These are phyloP conservation scores for Xerocomus brunneocitrinus DNA, from an alignment of 768 basidiomycete species.

Conservation along the genomic window DNA sequence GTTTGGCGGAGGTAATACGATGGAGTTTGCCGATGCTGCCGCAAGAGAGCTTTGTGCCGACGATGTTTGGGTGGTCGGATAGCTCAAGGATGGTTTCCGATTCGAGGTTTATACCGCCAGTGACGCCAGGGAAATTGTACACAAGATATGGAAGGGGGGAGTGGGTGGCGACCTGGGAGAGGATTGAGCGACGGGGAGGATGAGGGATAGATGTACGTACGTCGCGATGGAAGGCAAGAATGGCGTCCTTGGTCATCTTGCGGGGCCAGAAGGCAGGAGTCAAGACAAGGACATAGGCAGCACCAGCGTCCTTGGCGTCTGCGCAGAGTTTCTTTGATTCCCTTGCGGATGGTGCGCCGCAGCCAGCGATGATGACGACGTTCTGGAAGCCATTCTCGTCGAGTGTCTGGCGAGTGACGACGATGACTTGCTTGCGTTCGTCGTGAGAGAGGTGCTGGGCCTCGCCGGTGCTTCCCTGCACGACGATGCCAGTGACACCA, in stretches of 20 bases:
- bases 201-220: background rate
- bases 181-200: background rate
- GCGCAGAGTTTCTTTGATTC: background rate
- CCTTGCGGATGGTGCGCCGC: background rate
- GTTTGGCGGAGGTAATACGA: background rate
- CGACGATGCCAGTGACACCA: constrained; percentile 66
- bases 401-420: constrained; percentile 43
- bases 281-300: background rate
- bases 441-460: constrained; percentile 73
- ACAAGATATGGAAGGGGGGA: background rate
- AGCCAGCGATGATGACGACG: background rate
- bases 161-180: background rate
- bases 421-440: constrained; percentile 61
- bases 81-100: background rate
- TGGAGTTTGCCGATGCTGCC: background rate
- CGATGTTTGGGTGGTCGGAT: background rate
- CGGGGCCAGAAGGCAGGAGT: background rate
- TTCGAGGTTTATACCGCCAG: background rate
- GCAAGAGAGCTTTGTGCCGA: background rate
- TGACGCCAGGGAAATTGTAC: background rate
- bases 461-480: constrained; percentile 73
- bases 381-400: background rate
- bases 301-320: background rate
- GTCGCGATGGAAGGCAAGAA: background rate
- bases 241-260: background rate